phyloP scores from a whole-genome alignment of 306 rosid genomes.

The Sophora flavescens region DNA sequence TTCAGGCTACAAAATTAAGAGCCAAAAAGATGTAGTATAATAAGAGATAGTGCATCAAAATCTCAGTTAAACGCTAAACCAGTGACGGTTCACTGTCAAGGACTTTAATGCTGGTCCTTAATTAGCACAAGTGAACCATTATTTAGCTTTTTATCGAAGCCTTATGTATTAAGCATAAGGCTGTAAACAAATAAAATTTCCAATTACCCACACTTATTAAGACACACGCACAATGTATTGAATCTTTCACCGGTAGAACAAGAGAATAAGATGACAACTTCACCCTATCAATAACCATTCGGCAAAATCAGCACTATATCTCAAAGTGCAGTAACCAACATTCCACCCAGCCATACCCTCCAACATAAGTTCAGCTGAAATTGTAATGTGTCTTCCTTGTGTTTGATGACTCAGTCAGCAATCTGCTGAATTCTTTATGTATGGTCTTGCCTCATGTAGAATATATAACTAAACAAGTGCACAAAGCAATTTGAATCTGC shows the following conservation, averaged over 20 bases:
- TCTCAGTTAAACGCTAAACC: neutral
- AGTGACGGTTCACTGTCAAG: too few species aligned
- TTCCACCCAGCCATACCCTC: neutral
- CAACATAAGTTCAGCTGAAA: neutral
- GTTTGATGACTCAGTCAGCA: neutral
- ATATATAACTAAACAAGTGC: constrained; percentile 20
- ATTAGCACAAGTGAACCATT: neutral
- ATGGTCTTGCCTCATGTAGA: neutral
- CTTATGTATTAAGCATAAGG: neutral
- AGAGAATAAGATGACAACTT: neutral
- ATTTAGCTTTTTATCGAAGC: neutral
- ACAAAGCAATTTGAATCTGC: too few species aligned
- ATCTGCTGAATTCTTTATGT: neutral
- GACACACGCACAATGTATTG: neutral
- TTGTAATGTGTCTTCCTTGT: constrained; percentile 7
- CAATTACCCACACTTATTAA: neutral
- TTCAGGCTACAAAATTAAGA: neutral
- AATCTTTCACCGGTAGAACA: neutral
- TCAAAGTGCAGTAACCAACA: constrained; percentile 4
- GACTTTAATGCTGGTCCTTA: neutral
- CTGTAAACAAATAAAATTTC: neutral
- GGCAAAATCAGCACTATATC: neutral
- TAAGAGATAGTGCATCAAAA: neutral
- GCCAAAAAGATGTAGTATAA: neutral
- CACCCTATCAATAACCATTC: constrained; percentile 17